A percentile compares a stretch with the other conserved stretches of the same genome.
These are phyloP conservation scores for Stereum hirsutum DNA, from an alignment of 1,284 basidiomycete genomes.

Conservation along the genomic window DNA sequence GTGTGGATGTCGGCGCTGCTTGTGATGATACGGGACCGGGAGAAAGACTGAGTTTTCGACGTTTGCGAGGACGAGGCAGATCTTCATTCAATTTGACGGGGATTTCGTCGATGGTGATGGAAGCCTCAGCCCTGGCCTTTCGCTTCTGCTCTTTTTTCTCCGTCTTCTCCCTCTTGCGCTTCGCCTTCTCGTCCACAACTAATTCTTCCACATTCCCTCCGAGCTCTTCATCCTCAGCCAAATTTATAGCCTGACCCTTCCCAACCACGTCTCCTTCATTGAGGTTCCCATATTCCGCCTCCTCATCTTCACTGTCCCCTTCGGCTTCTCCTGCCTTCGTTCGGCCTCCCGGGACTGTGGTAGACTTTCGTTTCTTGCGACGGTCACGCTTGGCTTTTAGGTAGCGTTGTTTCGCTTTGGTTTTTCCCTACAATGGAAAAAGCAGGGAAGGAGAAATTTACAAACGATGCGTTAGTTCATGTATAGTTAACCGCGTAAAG, in stretches of 20 bases:
- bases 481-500: too few relatives aligned
- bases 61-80: conserved; percentile 26
- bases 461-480: too few relatives aligned
- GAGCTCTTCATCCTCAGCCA: conserved; percentile 11
- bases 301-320: conserved; percentile 7
- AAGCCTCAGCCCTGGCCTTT: conserved; percentile 5
- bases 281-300: conserved; percentile 21
- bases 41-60: conserved; percentile 24
- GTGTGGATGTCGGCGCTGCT: too few relatives aligned
- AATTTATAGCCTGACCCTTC: conserved; percentile 13
- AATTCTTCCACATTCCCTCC: not conserved
- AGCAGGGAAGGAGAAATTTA: too few relatives aligned
- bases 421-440: conserved; percentile 25
- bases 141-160: conserved; percentile 19
- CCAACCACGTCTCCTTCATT: conserved; percentile 20
- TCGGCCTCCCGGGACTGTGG: not conserved
- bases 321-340: conserved; percentile 8
- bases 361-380: conserved; percentile 20
- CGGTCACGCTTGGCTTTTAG: conserved; percentile 26
- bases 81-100: too few relatives aligned
- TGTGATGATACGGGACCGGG: too few relatives aligned
- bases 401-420: conserved; percentile 26
- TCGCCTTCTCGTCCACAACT: not conserved
- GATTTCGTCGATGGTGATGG: too few relatives aligned
- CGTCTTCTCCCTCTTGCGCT: conserved; percentile 13